Evolutionary conservation across 1,284 basidiomycete genomes (phyloP).

Genomic region (Ganoderma resinaceum): DNA sequence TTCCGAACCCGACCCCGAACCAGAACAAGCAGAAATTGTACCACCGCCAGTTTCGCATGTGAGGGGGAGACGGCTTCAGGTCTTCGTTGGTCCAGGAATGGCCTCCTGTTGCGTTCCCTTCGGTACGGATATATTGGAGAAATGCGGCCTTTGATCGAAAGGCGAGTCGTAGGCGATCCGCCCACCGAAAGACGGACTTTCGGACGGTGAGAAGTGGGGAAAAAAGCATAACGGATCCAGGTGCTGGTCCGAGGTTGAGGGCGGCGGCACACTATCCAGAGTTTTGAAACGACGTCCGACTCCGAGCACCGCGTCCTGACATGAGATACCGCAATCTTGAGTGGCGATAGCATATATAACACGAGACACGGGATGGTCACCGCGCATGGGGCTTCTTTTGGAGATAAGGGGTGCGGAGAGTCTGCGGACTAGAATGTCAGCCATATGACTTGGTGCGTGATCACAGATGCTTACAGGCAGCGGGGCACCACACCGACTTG

Average conservation of each 20-base stretch:
- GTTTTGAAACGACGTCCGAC: background rate
- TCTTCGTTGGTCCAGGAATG: constrained; percentile 37
- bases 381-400: background rate
- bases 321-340: background rate
- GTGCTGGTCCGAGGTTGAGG: background rate
- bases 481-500: background rate
- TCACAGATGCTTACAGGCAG: background rate
- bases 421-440: background rate
- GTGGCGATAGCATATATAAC: background rate
- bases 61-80: constrained; percentile 34
- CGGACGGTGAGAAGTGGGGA: too few relatives aligned
- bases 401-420: background rate
- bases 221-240: background rate
- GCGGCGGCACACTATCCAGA: background rate
- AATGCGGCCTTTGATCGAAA: constrained; percentile 28
- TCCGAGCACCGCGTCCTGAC: background rate
- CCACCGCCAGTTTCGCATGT: constrained; percentile 34
- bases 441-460: background rate
- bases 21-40: constrained; percentile 38
- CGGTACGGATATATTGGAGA: constrained; percentile 31
- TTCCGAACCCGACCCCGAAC: constrained; percentile 37
- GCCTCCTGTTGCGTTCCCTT: constrained; percentile 27
- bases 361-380: background rate
- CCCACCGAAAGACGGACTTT: constrained; percentile 18
- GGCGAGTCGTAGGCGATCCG: constrained; percentile 24